Percentiles rank a stretch among this genome's conserved stretches.
These are phyloP conservation scores for Debaryomycetaceae sp. DNA, from an alignment of 1,139 yeast species.

Conservation along the genomic window DNA sequence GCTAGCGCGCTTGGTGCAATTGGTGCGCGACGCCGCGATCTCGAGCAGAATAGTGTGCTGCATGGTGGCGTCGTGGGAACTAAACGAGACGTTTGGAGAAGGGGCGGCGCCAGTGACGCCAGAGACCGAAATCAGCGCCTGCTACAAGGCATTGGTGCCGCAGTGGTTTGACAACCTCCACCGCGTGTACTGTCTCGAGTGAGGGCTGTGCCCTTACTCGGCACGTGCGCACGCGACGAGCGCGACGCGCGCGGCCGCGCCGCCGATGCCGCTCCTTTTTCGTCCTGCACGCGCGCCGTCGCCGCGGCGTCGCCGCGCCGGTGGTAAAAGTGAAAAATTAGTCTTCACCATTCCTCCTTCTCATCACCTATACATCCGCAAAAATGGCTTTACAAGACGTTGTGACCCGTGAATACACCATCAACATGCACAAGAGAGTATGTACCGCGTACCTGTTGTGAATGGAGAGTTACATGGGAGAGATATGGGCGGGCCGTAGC, in stretches of 20 bases:
- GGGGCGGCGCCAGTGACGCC: background rate
- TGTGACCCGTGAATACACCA: slow-evolving; percentile 99
- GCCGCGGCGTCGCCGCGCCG: no score
- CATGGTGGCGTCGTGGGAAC: slow-evolving; percentile 31
- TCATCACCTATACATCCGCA: slow-evolving; percentile 30
- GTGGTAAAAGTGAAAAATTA: no score
- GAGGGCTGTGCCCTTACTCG: no score
- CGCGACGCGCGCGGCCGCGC: slow-evolving; percentile 1
- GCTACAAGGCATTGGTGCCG: slow-evolving; percentile 9
- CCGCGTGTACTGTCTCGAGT: slow-evolving; percentile 24
- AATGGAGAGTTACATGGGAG: slow-evolving; percentile 10
- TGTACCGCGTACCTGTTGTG: slow-evolving; percentile 28
- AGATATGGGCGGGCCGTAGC: slow-evolving; percentile 10
- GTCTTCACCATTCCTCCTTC: slow-evolving; percentile 1
- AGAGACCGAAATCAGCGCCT: slow-evolving; percentile 6
- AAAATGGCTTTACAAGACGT: slow-evolving; percentile 98
- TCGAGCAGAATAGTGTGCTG: slow-evolving; percentile 29
- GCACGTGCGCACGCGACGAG: background rate
- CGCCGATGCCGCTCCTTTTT: no score
- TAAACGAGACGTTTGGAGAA: slow-evolving; percentile 18
- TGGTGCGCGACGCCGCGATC: slow-evolving; percentile 18
- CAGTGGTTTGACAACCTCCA: slow-evolving; percentile 18
- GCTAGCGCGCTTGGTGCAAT: slow-evolving; percentile 9
- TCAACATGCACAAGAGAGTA: slow-evolving; percentile 99
- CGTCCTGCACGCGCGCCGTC: no score